Evolutionary conservation across 139 green algal species (phyloP).

Genomic region (Chlorella sp.): DNA sequence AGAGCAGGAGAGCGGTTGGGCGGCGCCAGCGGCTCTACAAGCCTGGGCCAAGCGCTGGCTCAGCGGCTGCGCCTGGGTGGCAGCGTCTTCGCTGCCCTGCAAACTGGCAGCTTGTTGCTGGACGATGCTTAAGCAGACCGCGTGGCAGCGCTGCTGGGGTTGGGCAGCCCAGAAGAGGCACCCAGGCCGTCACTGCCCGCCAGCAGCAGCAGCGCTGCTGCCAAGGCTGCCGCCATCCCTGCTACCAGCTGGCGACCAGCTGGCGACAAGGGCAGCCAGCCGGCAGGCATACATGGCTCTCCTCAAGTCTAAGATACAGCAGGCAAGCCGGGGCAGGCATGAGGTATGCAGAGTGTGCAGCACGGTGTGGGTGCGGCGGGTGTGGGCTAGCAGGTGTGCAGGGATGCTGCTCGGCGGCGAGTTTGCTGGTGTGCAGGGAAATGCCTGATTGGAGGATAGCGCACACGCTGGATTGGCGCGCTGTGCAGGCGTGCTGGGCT

Average conservation of each 20-base stretch:
- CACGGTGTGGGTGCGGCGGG: too few relatives aligned
- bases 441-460: too few relatives aligned
- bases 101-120: constrained; percentile 57
- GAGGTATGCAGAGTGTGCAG: too few relatives aligned
- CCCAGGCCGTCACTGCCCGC: background rate
- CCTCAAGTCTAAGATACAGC: constrained; percentile 11
- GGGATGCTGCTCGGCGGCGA: too few relatives aligned
- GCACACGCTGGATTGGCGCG: too few relatives aligned
- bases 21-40: background rate
- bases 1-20: constrained; percentile 12
- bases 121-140: constrained; percentile 84
- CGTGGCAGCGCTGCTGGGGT: constrained; percentile 70
- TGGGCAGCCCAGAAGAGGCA: constrained; percentile 14
- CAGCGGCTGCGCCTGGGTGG: constrained; percentile 27
- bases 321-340: background rate
- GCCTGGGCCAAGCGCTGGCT: constrained; percentile 25
- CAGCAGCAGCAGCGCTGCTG: background rate
- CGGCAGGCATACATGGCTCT: background rate
- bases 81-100: constrained; percentile 30
- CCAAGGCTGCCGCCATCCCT: background rate
- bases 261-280: background rate
- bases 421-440: too few relatives aligned
- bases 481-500: too few relatives aligned
- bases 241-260: background rate
- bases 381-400: too few relatives aligned